These are phyloP conservation scores for Asterella californica DNA, from an alignment of 225 moss, liverwort and hornwort species.

Conservation along the genomic window DNA sequence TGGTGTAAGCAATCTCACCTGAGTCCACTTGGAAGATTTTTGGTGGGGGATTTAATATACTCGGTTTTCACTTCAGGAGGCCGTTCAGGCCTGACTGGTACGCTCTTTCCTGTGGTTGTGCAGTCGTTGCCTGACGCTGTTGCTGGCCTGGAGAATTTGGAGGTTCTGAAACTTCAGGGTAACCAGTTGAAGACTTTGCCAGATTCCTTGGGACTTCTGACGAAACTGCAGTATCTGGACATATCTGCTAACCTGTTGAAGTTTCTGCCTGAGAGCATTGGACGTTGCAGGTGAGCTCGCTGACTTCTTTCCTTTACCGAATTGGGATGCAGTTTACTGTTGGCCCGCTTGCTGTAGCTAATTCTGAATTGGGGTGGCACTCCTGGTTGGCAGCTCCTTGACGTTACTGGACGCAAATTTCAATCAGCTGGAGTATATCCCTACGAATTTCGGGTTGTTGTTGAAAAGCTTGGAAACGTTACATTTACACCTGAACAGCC, in stretches of 20 bases:
- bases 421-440: slow-evolving; percentile 70
- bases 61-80: not conserved
- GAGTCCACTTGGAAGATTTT: not conserved
- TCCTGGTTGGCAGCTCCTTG: slow-evolving; percentile 48
- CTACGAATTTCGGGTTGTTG: slow-evolving; percentile 63
- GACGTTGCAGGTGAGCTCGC: slow-evolving; percentile 64
- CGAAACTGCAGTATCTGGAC: slow-evolving; percentile 51
- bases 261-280: slow-evolving; percentile 64
- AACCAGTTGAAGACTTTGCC: slow-evolving; percentile 47
- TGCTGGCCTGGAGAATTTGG: slow-evolving; percentile 47
- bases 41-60: not conserved
- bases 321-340: not conserved
- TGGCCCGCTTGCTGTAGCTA: not conserved
- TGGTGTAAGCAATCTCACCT: slow-evolving; percentile 41
- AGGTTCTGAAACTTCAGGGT: slow-evolving; percentile 37
- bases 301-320: not conserved
- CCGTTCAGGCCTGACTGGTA: not conserved
- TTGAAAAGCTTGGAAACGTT: slow-evolving; percentile 71
- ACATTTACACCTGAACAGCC: slow-evolving; percentile 74
- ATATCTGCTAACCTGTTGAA: slow-evolving; percentile 66
- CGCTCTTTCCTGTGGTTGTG: not conserved
- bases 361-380: not conserved
- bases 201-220: slow-evolving; percentile 56
- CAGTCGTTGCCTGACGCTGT: slow-evolving; percentile 66
- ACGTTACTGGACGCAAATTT: slow-evolving; percentile 77